Conservation (phyloP, 2,329 filamentous ascomycete genomes). For the Beauveria medogensis region DNA sequence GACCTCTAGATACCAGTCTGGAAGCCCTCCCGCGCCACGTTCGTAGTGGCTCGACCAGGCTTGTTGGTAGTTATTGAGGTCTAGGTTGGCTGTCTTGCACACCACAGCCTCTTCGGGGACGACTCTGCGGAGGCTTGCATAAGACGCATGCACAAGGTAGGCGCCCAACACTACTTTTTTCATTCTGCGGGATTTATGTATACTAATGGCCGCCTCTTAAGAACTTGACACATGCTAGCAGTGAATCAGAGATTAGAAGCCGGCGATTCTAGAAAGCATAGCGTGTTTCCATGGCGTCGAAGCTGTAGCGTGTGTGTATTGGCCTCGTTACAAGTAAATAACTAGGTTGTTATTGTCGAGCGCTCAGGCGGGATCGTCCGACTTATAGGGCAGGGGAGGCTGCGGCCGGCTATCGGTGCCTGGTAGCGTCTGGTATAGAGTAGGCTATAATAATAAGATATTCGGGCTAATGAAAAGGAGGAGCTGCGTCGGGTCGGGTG, state of each 20-base stretch:
- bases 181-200: neutral
- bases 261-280: neutral
- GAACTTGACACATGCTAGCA: neutral
- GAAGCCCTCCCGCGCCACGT: neutral
- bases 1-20: too few relatives aligned
- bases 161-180: neutral
- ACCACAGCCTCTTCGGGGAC: neutral
- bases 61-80: neutral
- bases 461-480: neutral
- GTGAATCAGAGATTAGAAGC: neutral
- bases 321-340: neutral
- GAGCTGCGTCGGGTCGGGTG: neutral
- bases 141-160: neutral
- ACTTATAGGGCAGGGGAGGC: neutral
- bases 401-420: neutral
- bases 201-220: neutral
- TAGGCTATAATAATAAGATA: neutral
- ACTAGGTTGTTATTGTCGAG: neutral
- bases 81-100: neutral
- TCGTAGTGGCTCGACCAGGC: neutral
- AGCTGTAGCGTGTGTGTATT: neutral
- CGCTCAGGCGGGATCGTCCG: neutral
- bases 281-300: neutral
- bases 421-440: neutral
- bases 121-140: neutral